Evolutionary conservation across 768 basidiomycete species (phyloP), one percentile per base, ranked within the genome.

Genomic region (Galerina sulciceps): DNA sequence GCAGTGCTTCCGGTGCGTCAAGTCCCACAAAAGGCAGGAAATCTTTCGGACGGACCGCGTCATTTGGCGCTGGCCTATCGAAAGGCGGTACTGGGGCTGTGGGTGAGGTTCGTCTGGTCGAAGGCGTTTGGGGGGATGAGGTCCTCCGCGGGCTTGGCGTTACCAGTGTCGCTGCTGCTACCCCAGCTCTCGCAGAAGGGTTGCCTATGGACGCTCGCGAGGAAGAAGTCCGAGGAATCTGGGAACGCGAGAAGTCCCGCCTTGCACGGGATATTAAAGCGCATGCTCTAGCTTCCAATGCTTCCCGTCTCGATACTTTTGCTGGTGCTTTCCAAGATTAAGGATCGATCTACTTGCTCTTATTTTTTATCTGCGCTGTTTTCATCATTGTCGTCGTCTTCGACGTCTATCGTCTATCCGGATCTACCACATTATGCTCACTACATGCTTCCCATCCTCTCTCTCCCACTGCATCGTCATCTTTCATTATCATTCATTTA

Each of bases 131-230:
- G 66, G 73, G 74, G 3, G 89, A 89, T 34, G 91, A 93, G 64
- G 79, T 91, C 5, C 71, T 87, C n/a, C 82, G 89, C 42, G 90
- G 89, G 0, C 68, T 93, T 37, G 90, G 90, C 10, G 75, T 88
- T 18, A 69, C 35, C 5, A 17, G 18, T 14, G n/a, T n/a, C n/a
- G 36, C 71, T 14, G 67, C 63, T 0, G 65, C 63, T 4, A 64
- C 67, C 20, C 64, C 65, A 1, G 65, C 62, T 2, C 66, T 44
- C n/a, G 53, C 60, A 6, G 65, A 64, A 26, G 62, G 59, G 9
- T 58, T 61, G 0, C 53, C 69, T 43, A 59, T 46, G n/a, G 68
- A 72, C 37, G 60, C 67, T 51, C 71, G 72, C 35, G 65, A 67
- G 59, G 67, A 70, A 61, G 65, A 68, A 40, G 55, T 70, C 41